These are phyloP conservation scores for Coemansia sp. DNA, from an alignment of 192 early-diverging fungal species.

Conservation along the genomic window DNA sequence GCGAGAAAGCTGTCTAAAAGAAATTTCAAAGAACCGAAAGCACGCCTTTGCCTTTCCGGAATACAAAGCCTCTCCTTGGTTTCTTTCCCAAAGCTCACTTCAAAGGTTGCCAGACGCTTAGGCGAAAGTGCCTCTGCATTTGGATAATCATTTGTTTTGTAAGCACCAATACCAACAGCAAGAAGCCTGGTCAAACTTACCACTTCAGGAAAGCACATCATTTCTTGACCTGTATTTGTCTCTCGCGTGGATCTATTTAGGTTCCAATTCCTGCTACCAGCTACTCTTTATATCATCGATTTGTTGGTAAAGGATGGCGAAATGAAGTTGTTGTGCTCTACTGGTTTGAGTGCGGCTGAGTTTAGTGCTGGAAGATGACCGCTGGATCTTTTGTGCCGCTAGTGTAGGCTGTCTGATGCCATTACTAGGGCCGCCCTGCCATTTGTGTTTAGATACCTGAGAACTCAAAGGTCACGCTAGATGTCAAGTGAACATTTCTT, in stretches of 20 bases:
- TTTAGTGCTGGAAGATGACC: conserved; percentile 37
- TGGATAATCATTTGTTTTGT: not conserved
- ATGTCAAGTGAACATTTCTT: conserved; percentile 58
- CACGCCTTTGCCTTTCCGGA: no score
- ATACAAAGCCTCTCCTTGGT: no score
- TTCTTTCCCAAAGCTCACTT: no score
- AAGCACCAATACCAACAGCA: not conserved
- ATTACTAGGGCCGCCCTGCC: conserved; percentile 92
- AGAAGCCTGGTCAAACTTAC: no score
- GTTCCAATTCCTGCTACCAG: conserved; percentile 67
- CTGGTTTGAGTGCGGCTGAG: conserved; percentile 29
- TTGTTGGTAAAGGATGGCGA: conserved; percentile 6
- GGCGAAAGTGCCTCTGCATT: no score
- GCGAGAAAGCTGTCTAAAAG: no score
- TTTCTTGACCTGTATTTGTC: conserved; percentile 53
- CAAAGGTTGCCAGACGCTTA: no score
- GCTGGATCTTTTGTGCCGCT: conserved; percentile 71
- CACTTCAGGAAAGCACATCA: no score
- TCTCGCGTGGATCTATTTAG: conserved; percentile 83
- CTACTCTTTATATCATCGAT: conserved; percentile 39
- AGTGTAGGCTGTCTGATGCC: conserved; percentile 72
- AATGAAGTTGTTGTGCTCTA: not conserved
- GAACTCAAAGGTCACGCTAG: conserved; percentile 91
- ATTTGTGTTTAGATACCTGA: conserved; percentile 95
- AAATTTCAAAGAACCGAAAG: no score